Base-by-base conservation (phyloP, 2,329 filamentous ascomycete genomes). In the Sporothrix schenckii region DNA sequence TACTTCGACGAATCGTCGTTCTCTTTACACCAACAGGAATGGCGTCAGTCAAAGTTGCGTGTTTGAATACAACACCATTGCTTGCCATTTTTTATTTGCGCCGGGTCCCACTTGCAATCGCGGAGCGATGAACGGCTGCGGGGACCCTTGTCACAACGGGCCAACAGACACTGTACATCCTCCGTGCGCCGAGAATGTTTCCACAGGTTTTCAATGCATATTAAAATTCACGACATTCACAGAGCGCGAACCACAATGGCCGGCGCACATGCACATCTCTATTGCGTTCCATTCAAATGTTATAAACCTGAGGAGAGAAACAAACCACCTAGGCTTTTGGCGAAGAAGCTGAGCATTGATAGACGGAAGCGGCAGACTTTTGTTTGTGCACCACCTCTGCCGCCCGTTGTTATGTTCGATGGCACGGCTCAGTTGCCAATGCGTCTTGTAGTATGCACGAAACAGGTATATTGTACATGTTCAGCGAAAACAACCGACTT, bases 121-220 rank as follows among this genome's bases (percentile, higher is more conserved):
- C 24, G 24, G 44, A 44, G 44, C 24, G 6, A 24, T 50, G 27
- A 7, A 19, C 44, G 60, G 44, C 60, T 65, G 60, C 44, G 60
- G 60, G 44, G 60, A 65, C 60, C 41, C 21, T 65, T 50, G 60
- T 63, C 21, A 21, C 27, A 13, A 63, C 41, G 16, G 56, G 34
- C 58, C 21, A 11, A 44, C 41, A 27, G 58, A 39, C n/a, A 11
- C n/a, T 61, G 58, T 47, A n/a, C 13, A n/a, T 47, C 34, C 58
- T 61, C 58, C 39, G 39, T 47, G 24, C 60, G 24, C 60, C 60
- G 60, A 65, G 47, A 50, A 24, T 50, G 50, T 65, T 34, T 13
- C 61, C 44, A 34, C 24, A 11, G 41, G 7, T 65, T 24, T 16
- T 11, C 11, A 27, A 13, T 34, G n/a, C 30, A 47, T 27, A 24